phyloP scores from a whole-genome alignment of 768 basidiomycete species.

The Agrocybe pediades region DNA sequence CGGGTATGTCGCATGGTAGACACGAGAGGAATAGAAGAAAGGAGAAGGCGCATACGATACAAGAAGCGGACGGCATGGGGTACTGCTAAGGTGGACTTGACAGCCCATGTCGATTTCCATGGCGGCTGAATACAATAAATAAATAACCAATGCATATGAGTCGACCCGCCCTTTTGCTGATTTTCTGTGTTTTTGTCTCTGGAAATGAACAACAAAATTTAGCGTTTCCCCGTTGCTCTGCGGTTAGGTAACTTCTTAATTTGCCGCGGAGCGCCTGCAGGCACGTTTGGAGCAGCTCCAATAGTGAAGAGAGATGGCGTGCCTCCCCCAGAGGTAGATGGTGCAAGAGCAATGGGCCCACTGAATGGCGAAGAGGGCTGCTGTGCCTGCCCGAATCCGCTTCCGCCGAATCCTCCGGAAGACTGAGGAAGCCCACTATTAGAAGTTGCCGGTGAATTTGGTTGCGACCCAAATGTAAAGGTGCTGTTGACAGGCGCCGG shows the following conservation, averaged over 20 bases:
- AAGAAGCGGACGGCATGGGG: not conserved
- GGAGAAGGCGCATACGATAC: too few relatives aligned
- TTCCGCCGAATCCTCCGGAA: slow-evolving; percentile 42
- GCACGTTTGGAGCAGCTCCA: slow-evolving; percentile 51
- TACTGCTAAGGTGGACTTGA: not conserved
- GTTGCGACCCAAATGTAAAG: slow-evolving; percentile 60
- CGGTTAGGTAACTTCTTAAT: slow-evolving; percentile 61
- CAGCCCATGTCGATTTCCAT: slow-evolving; percentile 18
- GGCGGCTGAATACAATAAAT: slow-evolving; percentile 5
- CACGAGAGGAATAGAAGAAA: slow-evolving; percentile 11
- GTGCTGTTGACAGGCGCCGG: slow-evolving; percentile 33
- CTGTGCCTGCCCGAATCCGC: slow-evolving; percentile 36
- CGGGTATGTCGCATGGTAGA: slow-evolving; percentile 6
- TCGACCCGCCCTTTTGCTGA: slow-evolving; percentile 3
- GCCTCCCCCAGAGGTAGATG: slow-evolving; percentile 36
- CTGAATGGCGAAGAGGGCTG: slow-evolving; percentile 49
- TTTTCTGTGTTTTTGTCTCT: slow-evolving; percentile 8
- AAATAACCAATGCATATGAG: slow-evolving; percentile 1
- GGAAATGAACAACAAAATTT: slow-evolving; percentile 3
- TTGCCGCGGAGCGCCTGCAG: slow-evolving; percentile 33
- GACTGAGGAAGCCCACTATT: slow-evolving; percentile 39
- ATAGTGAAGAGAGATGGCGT: slow-evolving; percentile 57
- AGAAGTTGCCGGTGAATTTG: slow-evolving; percentile 55
- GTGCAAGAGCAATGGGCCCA: slow-evolving; percentile 34
- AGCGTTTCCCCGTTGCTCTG: slow-evolving; percentile 41